phyloP scores from a whole-genome alignment of 2,329 filamentous ascomycete genomes.

The Magnaporthiopsis poae region DNA sequence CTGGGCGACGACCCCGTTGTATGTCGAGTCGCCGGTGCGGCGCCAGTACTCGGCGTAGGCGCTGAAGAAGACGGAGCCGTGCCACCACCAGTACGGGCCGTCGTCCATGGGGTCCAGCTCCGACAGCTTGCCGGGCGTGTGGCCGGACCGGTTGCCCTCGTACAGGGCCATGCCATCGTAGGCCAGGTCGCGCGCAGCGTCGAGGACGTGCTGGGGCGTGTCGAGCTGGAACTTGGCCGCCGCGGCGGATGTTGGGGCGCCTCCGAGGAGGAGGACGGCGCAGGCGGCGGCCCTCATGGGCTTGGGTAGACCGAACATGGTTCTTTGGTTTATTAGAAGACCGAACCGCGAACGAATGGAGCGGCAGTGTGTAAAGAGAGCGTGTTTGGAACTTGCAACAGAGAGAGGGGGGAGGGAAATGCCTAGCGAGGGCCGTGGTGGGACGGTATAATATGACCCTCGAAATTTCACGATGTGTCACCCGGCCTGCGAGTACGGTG shows the following conservation, averaged over 20 bases:
- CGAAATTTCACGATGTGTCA: no score
- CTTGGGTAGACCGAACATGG: not conserved
- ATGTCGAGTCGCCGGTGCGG: constrained; percentile 36
- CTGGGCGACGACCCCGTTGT: constrained; percentile 37
- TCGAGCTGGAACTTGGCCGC: not conserved
- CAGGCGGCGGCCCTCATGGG: not conserved
- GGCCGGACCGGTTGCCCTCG: not conserved
- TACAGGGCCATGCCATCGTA: constrained; percentile 1
- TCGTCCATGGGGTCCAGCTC: constrained; percentile 19
- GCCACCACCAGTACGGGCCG: constrained; percentile 26
- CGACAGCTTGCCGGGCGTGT: constrained; percentile 9
- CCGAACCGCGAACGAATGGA: not conserved
- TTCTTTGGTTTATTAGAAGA: not conserved
- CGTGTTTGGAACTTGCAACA: not conserved
- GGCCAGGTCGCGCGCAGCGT: not conserved
- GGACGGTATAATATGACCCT: no score
- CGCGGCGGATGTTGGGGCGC: not conserved
- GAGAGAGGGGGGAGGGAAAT: not conserved
- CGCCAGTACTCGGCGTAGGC: constrained; percentile 29
- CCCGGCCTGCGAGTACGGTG: no score
- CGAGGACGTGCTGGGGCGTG: not conserved
- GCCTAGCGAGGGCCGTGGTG: no score
- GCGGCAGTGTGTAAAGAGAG: not conserved
- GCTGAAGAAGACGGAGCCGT: constrained; percentile 21
- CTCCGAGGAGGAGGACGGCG: not conserved